phyloP scores from a whole-genome alignment of 1,139 yeast genomes.

The Magnusiomyces ingens region DNA sequence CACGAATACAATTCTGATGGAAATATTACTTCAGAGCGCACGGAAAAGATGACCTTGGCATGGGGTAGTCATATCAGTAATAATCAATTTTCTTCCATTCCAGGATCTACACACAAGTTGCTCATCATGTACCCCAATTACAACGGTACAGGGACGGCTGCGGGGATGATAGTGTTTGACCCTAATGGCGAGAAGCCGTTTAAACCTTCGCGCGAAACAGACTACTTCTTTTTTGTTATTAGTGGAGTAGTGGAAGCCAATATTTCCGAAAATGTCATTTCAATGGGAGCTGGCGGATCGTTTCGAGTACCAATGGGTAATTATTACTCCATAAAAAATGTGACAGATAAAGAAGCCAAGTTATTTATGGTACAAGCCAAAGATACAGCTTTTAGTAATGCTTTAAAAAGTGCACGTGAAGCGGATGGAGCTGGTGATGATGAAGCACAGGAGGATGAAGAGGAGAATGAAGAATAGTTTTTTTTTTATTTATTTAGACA shows the following conservation, averaged over 20 bases:
- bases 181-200: constrained; percentile 49
- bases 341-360: constrained; percentile 45
- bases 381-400: constrained; percentile 24
- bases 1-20: constrained; percentile 26
- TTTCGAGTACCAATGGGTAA: constrained; percentile 78
- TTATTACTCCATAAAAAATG: constrained; percentile 53
- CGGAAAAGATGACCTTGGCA: constrained; percentile 39
- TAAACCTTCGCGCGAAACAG: constrained; percentile 58
- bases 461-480: background rate
- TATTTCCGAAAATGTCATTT: constrained; percentile 51
- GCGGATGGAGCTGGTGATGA: background rate
- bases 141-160: constrained; percentile 43
- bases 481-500: background rate
- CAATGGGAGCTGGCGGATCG: constrained; percentile 67
- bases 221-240: constrained; percentile 68
- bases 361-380: constrained; percentile 73
- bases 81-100: constrained; percentile 36
- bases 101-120: constrained; percentile 52
- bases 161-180: constrained; percentile 69
- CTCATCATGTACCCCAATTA: constrained; percentile 41
- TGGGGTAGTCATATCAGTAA: constrained; percentile 50
- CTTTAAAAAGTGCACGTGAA: constrained; percentile 11
- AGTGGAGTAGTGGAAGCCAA: constrained; percentile 66
- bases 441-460: background rate
- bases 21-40: constrained; percentile 34